Conservation (phyloP, 2,329 filamentous ascomycete genomes). For the Ophiostoma sp. region DNA sequence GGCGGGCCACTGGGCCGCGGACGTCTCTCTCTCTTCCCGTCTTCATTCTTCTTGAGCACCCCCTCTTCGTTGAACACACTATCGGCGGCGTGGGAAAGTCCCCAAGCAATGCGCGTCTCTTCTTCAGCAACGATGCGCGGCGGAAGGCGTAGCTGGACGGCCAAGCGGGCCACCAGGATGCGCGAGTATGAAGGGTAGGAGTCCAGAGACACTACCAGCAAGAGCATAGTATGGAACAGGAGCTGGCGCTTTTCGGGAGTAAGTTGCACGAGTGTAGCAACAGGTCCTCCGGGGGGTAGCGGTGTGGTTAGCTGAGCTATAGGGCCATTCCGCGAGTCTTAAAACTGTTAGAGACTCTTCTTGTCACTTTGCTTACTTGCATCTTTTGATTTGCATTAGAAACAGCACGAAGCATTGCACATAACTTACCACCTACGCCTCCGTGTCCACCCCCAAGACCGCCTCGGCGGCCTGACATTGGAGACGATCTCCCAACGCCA, state of each 20-base stretch:
- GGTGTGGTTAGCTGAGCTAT: neutral
- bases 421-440: slow-evolving; percentile 13
- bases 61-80: slow-evolving; percentile 59
- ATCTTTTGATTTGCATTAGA: too few relatives aligned
- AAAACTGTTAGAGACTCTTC: neutral
- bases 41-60: slow-evolving; percentile 55
- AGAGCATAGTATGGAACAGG: slow-evolving; percentile 64
- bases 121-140: slow-evolving; percentile 60
- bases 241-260: slow-evolving; percentile 57
- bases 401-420: too few relatives aligned
- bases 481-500: neutral
- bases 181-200: slow-evolving; percentile 71
- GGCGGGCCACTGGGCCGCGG: slow-evolving; percentile 57
- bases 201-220: slow-evolving; percentile 70
- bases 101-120: slow-evolving; percentile 69
- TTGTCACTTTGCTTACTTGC: too few relatives aligned
- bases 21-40: slow-evolving; percentile 58
- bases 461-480: neutral
- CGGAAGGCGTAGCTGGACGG: slow-evolving; percentile 65
- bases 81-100: slow-evolving; percentile 68
- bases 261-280: neutral
- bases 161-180: slow-evolving; percentile 62
- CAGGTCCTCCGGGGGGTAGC: neutral
- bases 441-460: neutral
- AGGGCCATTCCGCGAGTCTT: neutral